phyloP scores from a whole-genome alignment of 345 rosid species.

The Zanthoxylum bungeanum region DNA sequence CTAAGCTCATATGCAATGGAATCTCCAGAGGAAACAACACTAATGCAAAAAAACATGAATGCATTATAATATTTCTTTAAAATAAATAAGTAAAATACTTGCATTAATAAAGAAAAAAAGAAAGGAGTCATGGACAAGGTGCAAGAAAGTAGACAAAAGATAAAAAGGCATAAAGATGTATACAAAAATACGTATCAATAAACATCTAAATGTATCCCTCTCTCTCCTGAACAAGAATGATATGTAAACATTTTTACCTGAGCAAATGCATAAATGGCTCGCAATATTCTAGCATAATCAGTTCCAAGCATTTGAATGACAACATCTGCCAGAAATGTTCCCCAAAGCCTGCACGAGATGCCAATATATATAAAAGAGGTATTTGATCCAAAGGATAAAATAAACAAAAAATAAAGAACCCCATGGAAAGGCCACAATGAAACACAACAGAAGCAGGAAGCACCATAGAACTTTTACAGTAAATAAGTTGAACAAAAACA shows the following conservation, averaged over 20 bases:
- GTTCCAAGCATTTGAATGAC: conserved; percentile 99
- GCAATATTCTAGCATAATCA: conserved; percentile 88
- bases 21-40: neutral
- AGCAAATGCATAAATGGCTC: conserved; percentile 90
- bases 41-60: neutral
- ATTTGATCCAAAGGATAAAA: too few relatives aligned
- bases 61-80: neutral
- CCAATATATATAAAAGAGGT: neutral
- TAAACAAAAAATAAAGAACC: neutral
- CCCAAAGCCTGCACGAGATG: conserved; percentile 74
- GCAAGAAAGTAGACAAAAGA: neutral
- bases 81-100: neutral
- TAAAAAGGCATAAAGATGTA: neutral
- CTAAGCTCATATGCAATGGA: neutral
- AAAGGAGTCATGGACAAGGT: neutral
- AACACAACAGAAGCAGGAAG: neutral
- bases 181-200: neutral
- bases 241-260: conserved; percentile 46
- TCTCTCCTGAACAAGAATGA: neutral
- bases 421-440: neutral
- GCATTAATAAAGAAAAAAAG: neutral
- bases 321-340: conserved; percentile 85
- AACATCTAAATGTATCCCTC: neutral
- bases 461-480: neutral
- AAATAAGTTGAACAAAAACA: neutral